Evolutionary conservation across 495 filamentous ascomycete species (phyloP), one percentile per base, ranked within the genome.

Genomic region (Baudoinia panamericana): DNA sequence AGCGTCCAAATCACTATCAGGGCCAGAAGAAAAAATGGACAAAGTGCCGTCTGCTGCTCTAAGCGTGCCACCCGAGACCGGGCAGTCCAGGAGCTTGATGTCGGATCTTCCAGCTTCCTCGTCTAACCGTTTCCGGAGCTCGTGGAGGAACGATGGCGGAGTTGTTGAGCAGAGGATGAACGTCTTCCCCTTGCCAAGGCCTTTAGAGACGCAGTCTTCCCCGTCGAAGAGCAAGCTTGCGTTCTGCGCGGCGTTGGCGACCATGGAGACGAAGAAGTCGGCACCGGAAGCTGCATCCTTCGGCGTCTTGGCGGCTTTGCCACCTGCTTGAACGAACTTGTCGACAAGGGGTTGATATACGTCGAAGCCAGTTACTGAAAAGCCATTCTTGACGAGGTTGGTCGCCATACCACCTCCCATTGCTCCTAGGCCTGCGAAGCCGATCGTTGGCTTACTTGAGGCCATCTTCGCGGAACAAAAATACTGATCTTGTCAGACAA

Each of bases 361-460:
- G 54, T 90, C 83, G 56, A 74, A 90, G 33, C 79, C 81, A 24
- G 73, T 80, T 15, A 90, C 78, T 1, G 62, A 32, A 54, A 78
- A 80, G 42, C 75, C 75, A 30, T 73, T 60, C 51, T 76, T 77
- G 47, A 86, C 61, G 31, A 90, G 73, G 51, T 84, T 70, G 27
- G 75, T 78, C 51, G 83, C 82, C 80, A 87, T 88, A 48, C 82
- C 82, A 55, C 82, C 83, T 53, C 83, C 83, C 83, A 87, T 90
- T 62, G 83, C 82, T 48, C 83, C 83, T 5, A 90, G 77, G 66
- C 83, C 83, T 43, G 82, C 78, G 62, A 87, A 87, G 47, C 78
- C 73, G 39, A 86, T 61, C 33, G 66, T 61, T 7, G 74, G 52
- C 30, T 55, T 55, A 25, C 16, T 37, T 19, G 45, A 45, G 5